A percentile compares a stretch with the other conserved stretches of the same genome.
These are phyloP conservation scores for Rhizopogon sp. DNA, from an alignment of 768 basidiomycete genomes.

Conservation along the genomic window DNA sequence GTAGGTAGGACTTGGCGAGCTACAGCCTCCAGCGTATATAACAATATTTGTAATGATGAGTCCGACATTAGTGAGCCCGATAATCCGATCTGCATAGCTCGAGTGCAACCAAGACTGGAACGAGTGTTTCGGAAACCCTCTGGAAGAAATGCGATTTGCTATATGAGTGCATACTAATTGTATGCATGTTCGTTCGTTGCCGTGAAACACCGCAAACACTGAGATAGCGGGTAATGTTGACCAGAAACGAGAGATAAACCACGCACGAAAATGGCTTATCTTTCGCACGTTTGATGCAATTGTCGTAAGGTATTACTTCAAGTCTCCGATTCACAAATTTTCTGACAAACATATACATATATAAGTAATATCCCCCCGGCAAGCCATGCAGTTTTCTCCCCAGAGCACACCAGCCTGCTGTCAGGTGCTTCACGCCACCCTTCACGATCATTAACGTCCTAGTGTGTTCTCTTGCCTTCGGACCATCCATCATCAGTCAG, in stretches of 20 bases:
- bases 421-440: neutral
- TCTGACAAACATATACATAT: conserved; percentile 1
- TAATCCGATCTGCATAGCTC: too few species aligned
- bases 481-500: too few species aligned
- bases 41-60: neutral
- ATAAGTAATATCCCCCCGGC: neutral
- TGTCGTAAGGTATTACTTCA: neutral
- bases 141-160: too few species aligned
- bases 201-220: too few species aligned
- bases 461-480: neutral
- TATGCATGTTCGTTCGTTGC: too few species aligned
- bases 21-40: neutral
- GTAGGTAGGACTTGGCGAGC: neutral
- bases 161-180: too few species aligned
- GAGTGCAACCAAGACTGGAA: too few species aligned
- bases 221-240: neutral
- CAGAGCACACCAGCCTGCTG: neutral
- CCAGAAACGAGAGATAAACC: neutral
- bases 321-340: neutral
- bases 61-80: neutral
- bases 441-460: neutral
- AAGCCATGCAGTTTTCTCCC: neutral
- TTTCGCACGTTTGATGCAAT: neutral
- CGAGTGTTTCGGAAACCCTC: too few species aligned
- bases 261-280: neutral